Evolutionary conservation across 352 stramenopile genomes (phyloP).

Genomic region (Phytophthora quininea): DNA sequence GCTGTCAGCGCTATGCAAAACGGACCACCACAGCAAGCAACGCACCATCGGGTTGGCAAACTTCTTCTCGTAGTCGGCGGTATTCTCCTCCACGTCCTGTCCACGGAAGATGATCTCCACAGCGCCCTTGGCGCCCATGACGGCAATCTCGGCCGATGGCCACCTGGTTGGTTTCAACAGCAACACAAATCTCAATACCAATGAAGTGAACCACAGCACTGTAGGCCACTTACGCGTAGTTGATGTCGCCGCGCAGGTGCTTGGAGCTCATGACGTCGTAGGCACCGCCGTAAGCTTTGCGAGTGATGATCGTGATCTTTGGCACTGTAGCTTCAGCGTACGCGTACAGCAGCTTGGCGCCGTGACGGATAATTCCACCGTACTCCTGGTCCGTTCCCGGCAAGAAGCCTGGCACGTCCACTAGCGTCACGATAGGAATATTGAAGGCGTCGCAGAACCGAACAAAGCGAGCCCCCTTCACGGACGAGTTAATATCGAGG

Average conservation of each 20-base stretch:
- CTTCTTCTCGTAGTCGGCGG: constrained; percentile 94
- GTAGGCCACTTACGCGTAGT: constrained; percentile 90
- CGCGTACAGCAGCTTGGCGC: constrained; percentile 98
- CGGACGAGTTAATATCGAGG: constrained; percentile 97
- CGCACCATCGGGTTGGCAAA: constrained; percentile 96
- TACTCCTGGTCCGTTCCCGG: constrained; percentile 95
- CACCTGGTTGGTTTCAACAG: constrained; percentile 38
- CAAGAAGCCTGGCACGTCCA: constrained; percentile 98
- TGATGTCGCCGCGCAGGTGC: constrained; percentile 96
- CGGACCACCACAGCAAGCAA: constrained; percentile 11
- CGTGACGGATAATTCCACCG: constrained; percentile 95
- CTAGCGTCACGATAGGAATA: constrained; percentile 98
- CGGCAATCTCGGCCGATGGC: constrained; percentile 81
- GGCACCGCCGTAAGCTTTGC: constrained; percentile 98
- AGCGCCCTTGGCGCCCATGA: constrained; percentile 96
- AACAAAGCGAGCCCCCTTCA: constrained; percentile 98
- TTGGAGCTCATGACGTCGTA: constrained; percentile 99
- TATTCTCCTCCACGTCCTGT: constrained; percentile 95
- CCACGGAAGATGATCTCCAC: constrained; percentile 99
- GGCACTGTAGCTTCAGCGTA: constrained; percentile 98
- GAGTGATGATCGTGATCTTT: constrained; percentile 99
- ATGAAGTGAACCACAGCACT: background rate
- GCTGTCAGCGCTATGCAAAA: constrained; percentile 9
- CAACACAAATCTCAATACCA: background rate
- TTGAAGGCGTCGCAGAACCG: constrained; percentile 98